phyloP scores from a whole-genome alignment of 2,329 filamentous ascomycete genomes.

The Graphiopsis chlorocephala region DNA sequence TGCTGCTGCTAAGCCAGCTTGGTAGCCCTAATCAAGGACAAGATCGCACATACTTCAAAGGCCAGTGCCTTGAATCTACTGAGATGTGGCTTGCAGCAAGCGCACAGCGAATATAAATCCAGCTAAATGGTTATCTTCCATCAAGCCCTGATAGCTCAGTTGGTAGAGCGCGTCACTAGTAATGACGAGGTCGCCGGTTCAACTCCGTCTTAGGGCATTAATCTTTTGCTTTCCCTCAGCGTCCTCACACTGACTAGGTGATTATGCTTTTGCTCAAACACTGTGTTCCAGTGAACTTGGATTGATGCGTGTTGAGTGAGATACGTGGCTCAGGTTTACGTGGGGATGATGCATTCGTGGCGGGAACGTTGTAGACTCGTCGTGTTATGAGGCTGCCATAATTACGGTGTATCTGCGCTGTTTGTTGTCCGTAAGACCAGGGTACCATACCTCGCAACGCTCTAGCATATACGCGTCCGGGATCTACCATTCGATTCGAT shows the following conservation, averaged over 20 bases:
- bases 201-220: constrained; percentile 13
- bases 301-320: not conserved
- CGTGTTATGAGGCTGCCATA: not conserved
- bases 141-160: constrained; percentile 14
- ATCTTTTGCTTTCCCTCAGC: not conserved
- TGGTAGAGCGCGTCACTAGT: constrained; percentile 13
- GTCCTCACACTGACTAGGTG: not conserved
- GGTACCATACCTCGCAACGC: too few species aligned
- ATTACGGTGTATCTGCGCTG: too few species aligned
- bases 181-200: constrained; percentile 8
- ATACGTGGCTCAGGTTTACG: not conserved
- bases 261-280: not conserved
- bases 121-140: too few species aligned
- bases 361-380: not conserved
- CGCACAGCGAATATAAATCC: too few species aligned
- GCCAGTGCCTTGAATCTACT: too few species aligned
- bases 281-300: not conserved
- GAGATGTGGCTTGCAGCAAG: too few species aligned
- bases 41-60: too few species aligned
- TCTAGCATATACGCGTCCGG: too few species aligned
- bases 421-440: too few species aligned
- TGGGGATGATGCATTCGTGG: not conserved
- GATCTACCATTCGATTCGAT: not conserved
- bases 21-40: not conserved
- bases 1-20: not conserved